A percentile compares a stretch with the other conserved stretches of the same genome.
Evolutionary conservation across 2,329 filamentous ascomycete genomes (phyloP).

Genomic region (Tolypocladium endophyticum): DNA sequence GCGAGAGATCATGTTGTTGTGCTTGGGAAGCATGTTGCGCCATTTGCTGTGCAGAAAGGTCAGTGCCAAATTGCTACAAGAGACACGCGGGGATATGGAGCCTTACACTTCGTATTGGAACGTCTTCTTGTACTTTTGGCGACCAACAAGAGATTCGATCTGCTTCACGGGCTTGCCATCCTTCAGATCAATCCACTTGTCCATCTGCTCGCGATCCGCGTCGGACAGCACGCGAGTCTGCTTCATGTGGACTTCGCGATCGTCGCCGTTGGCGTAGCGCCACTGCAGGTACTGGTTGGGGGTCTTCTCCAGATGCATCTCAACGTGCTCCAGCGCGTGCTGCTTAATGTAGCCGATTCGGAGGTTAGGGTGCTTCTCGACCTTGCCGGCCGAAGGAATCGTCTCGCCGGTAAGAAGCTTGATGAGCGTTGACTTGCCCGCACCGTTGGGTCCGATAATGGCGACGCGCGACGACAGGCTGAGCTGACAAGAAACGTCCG

Average conservation of each 20-base stretch:
- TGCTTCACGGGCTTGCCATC: constrained; percentile 71
- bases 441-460: constrained; percentile 95
- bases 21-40: constrained; percentile 77
- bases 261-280: constrained; percentile 95
- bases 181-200: constrained; percentile 73
- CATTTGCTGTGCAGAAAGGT: constrained; percentile 57
- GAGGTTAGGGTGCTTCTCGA: constrained; percentile 97
- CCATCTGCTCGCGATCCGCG: constrained; percentile 82
- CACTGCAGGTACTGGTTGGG: constrained; percentile 98
- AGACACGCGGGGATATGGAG: not conserved
- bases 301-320: constrained; percentile 99
- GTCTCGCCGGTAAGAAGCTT: constrained; percentile 92
- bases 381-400: constrained; percentile 71
- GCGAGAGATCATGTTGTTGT: constrained; percentile 85
- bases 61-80: constrained; percentile 9
- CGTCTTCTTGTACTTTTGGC: constrained; percentile 97
- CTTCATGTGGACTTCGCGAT: constrained; percentile 95
- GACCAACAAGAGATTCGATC: constrained; percentile 83
- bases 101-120: constrained; percentile 93
- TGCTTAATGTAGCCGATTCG: constrained; percentile 99
- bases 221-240: constrained; percentile 85
- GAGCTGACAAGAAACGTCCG: constrained; percentile 78
- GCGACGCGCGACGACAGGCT: constrained; percentile 85
- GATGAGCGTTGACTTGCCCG: constrained; percentile 95
- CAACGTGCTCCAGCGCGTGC: constrained; percentile 96